phyloP scores from a whole-genome alignment of 495 filamentous ascomycete species.

The Lasiosphaeris hirsuta region DNA sequence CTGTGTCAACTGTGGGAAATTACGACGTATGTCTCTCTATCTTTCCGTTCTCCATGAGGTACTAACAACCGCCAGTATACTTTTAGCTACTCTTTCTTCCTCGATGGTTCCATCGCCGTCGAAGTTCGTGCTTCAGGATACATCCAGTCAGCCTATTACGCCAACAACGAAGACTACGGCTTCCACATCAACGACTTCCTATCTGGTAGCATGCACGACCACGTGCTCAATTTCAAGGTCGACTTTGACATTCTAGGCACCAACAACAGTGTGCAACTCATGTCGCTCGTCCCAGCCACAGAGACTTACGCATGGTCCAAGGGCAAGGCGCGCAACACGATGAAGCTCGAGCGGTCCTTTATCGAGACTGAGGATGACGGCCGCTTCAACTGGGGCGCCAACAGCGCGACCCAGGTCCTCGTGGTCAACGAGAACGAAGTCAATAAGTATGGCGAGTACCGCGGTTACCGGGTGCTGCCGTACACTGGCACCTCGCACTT shows the following conservation, averaged over 20 bases:
- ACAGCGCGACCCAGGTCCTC: conserved; percentile 47
- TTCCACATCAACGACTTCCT: conserved; percentile 53
- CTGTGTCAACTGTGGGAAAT: conserved; percentile 47
- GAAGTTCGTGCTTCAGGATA: conserved; percentile 55
- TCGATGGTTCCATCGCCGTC: conserved; percentile 53
- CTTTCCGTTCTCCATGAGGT: not conserved
- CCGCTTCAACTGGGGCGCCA: conserved; percentile 50
- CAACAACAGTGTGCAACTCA: conserved; percentile 46
- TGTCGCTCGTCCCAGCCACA: conserved; percentile 36
- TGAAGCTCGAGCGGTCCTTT: conserved; percentile 46
- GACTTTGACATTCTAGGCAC: conserved; percentile 54
- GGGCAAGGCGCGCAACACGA: conserved; percentile 49
- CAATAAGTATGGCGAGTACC: conserved; percentile 53
- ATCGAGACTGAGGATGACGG: conserved; percentile 46
- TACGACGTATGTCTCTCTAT: conserved; percentile 31
- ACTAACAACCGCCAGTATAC: conserved; percentile 51
- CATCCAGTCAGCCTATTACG: conserved; percentile 52
- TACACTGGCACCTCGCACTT: conserved; percentile 41
- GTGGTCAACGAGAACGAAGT: conserved; percentile 50
- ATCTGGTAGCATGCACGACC: conserved; percentile 56
- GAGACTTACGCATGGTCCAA: conserved; percentile 44
- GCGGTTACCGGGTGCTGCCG: conserved; percentile 51
- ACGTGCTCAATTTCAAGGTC: conserved; percentile 57
- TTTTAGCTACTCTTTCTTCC: conserved; percentile 41
- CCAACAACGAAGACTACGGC: conserved; percentile 54